Percentiles rank a stretch among this genome's conserved stretches.
Evolutionary conservation across 352 stramenopile species (phyloP).

Genomic region (Pythium aristosporum): DNA sequence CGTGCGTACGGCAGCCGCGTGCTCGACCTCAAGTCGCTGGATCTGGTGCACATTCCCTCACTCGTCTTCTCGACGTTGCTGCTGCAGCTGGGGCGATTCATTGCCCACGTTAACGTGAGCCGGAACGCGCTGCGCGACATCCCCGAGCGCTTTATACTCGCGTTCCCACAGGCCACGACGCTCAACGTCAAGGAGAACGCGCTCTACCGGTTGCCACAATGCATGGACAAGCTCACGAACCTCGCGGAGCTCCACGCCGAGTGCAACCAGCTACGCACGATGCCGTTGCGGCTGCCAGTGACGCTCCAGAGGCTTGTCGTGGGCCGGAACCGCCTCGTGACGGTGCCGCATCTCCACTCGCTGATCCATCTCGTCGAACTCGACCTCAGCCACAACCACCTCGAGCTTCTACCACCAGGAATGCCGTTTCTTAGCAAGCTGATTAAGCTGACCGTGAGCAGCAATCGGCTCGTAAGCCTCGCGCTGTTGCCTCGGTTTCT

Average conservation of each 20-base stretch:
- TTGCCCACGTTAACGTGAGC: constrained; percentile 62
- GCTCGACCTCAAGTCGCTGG: constrained; percentile 64
- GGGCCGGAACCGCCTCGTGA: constrained; percentile 54
- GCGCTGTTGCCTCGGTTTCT: constrained; percentile 43
- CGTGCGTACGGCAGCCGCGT: constrained; percentile 49
- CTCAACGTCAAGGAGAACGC: constrained; percentile 70
- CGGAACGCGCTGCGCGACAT: constrained; percentile 68
- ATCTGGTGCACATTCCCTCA: constrained; percentile 58
- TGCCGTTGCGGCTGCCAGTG: constrained; percentile 41
- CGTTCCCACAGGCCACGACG: constrained; percentile 52
- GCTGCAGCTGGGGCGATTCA: constrained; percentile 58
- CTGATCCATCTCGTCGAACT: constrained; percentile 47
- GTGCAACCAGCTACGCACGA: constrained; percentile 54
- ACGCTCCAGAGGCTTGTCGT: constrained; percentile 37
- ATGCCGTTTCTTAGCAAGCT: constrained; percentile 45
- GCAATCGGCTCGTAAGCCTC: constrained; percentile 68
- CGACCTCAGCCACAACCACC: constrained; percentile 65
- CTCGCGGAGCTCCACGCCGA: constrained; percentile 47
- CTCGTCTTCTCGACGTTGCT: constrained; percentile 63
- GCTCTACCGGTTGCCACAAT: constrained; percentile 37
- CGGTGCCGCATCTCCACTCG: constrained; percentile 46
- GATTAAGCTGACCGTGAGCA: constrained; percentile 37
- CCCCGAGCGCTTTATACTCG: constrained; percentile 42
- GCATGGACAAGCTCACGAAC: constrained; percentile 31
- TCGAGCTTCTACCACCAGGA: constrained; percentile 53